A percentile compares a stretch with the other conserved stretches of the same genome.
Evolutionary conservation across 2,329 filamentous ascomycete species (phyloP).

Genomic region (Diplodia scrobiculata): DNA sequence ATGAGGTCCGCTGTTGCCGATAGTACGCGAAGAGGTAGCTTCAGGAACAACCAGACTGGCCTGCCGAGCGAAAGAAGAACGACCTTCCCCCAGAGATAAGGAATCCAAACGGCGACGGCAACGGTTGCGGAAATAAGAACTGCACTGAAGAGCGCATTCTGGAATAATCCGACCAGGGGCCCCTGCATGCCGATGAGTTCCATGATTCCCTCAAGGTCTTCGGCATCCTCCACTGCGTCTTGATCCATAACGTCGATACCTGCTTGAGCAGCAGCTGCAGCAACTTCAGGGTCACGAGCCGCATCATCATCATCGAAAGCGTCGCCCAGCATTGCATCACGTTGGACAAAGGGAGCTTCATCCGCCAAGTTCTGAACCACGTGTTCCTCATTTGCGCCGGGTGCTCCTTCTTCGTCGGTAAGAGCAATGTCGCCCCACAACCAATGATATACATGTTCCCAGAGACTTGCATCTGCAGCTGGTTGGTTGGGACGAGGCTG

Average conservation of each 20-base stretch:
- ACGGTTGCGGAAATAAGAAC: slow-evolving; percentile 87
- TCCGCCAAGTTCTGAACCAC: slow-evolving; percentile 61
- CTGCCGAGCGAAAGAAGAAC: slow-evolving; percentile 78
- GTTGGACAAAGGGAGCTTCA: slow-evolving; percentile 62
- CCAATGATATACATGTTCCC: slow-evolving; percentile 48
- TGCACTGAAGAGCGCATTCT: slow-evolving; percentile 92
- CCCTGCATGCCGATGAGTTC: slow-evolving; percentile 97
- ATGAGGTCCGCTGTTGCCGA: slow-evolving; percentile 75
- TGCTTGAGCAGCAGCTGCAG: slow-evolving; percentile 66
- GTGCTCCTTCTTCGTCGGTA: slow-evolving; percentile 32
- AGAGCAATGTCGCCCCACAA: slow-evolving; percentile 53
- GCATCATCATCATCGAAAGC: slow-evolving; percentile 31
- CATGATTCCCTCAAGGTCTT: slow-evolving; percentile 94
- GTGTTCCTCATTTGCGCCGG: slow-evolving; percentile 59
- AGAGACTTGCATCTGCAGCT: neutral
- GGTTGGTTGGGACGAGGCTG: slow-evolving; percentile 1
- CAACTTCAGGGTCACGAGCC: slow-evolving; percentile 58
- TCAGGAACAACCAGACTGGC: slow-evolving; percentile 66
- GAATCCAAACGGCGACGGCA: slow-evolving; percentile 81
- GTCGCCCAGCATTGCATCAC: slow-evolving; percentile 43
- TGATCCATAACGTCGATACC: slow-evolving; percentile 66
- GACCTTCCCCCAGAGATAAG: slow-evolving; percentile 87
- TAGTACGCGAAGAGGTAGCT: slow-evolving; percentile 70
- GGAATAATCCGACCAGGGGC: slow-evolving; percentile 82
- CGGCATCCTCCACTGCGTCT: slow-evolving; percentile 76